phyloP scores from a whole-genome alignment of 345 rosid genomes.

The Boechera stricta region DNA sequence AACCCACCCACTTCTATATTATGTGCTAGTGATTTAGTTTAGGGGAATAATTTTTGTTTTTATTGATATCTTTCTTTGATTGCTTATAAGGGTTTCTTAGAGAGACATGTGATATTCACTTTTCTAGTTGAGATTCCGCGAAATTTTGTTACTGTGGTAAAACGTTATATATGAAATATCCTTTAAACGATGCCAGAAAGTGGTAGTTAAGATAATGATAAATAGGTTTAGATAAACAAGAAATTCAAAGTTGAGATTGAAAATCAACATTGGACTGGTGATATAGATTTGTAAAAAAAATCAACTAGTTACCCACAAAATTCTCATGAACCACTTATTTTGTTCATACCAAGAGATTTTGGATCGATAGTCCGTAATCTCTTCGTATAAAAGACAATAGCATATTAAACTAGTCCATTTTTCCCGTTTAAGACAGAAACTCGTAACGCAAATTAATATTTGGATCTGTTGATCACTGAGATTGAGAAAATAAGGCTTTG shows the following conservation, averaged over 20 bases:
- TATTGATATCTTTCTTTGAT: not conserved
- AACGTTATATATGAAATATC: not conserved
- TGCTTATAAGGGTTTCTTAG: too few relatives aligned
- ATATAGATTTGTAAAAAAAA: not conserved
- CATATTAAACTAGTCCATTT: not conserved
- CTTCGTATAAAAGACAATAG: not conserved
- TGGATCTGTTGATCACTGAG: not conserved
- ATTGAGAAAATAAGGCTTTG: not conserved
- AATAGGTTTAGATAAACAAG: constrained; percentile 6
- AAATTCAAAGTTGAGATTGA: not conserved
- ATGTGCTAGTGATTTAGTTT: not conserved
- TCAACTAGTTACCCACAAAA: not conserved
- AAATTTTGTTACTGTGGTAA: too few relatives aligned
- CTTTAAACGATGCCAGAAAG: not conserved
- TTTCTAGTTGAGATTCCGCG: not conserved
- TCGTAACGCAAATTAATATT: not conserved
- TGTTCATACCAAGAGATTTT: not conserved
- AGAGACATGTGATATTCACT: not conserved
- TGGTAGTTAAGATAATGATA: not conserved
- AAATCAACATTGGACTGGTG: not conserved
- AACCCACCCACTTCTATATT: not conserved
- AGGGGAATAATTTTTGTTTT: too few relatives aligned
- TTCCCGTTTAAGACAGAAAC: not conserved
- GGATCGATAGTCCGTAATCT: not conserved
- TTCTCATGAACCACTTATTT: not conserved